Conservation (phyloP, 208 protist genomes). For the Acanthamoeba sp. region DNA sequence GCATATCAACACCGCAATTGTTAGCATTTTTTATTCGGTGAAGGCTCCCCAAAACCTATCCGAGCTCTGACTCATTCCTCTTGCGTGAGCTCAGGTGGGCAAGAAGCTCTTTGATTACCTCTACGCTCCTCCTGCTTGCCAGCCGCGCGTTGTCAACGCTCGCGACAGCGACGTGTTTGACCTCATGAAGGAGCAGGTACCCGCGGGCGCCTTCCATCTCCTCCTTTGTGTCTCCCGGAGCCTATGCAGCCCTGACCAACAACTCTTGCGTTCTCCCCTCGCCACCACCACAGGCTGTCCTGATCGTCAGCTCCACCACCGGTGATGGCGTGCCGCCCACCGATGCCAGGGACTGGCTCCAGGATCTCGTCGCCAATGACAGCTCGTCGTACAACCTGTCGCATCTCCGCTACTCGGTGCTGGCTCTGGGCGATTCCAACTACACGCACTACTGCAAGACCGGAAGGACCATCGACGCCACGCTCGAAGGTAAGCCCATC, state of each 20-base stretch:
- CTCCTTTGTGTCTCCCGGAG: background rate
- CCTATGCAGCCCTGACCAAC: background rate
- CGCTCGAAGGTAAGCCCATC: constrained; percentile 77
- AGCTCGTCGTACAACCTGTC: constrained; percentile 65
- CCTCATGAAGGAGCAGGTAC: constrained; percentile 53
- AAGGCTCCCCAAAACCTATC: too few relatives aligned
- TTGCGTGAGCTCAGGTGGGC: background rate
- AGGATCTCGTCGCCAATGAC: constrained; percentile 7
- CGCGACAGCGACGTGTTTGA: constrained; percentile 63
- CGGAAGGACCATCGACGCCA: constrained; percentile 82
- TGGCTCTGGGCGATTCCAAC: constrained; percentile 89
- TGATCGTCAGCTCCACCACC: constrained; percentile 88
- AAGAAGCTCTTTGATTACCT: constrained; percentile 64
- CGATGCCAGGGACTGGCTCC: constrained; percentile 12
- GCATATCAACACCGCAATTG: too few relatives aligned
- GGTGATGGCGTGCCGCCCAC: constrained; percentile 90
- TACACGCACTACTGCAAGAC: constrained; percentile 86
- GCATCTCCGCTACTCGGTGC: constrained; percentile 83
- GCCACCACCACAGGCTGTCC: constrained; percentile 41
- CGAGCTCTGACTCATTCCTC: too few relatives aligned
- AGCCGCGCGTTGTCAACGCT: constrained; percentile 14
- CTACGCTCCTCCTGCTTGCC: background rate
- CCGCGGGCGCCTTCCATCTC: background rate
- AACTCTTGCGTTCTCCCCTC: constrained; percentile 17
- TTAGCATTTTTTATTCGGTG: background rate